Evolutionary conservation across 331 rosid genomes (phyloP).

Genomic region (Spiraea crenata): DNA sequence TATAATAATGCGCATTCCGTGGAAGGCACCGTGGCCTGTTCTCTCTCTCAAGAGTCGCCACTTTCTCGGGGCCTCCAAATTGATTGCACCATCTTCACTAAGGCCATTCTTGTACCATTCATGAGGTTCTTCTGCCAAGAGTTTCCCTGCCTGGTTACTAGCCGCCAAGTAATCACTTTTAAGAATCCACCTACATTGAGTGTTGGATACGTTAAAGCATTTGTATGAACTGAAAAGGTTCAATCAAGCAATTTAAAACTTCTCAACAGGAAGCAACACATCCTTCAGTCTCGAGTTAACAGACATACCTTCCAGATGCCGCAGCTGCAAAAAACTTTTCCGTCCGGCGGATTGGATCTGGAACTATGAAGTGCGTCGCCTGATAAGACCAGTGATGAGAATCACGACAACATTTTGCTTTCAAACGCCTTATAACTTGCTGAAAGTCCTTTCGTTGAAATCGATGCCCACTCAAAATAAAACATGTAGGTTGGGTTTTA

Average conservation of each 20-base stretch:
- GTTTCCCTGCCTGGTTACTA: conserved; percentile 59
- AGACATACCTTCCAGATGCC: conserved; percentile 84
- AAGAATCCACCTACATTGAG: conserved; percentile 87
- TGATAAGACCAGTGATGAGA: conserved; percentile 97
- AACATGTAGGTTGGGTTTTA: conserved; percentile 51
- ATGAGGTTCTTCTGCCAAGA: conserved; percentile 73
- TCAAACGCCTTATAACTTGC: conserved; percentile 62
- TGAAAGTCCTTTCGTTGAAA: conserved; percentile 78
- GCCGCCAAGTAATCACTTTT: conserved; percentile 77
- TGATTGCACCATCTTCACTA: conserved; percentile 79
- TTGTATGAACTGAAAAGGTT: neutral
- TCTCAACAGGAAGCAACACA: neutral
- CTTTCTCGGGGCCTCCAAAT: conserved; percentile 94
- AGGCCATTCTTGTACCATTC: conserved; percentile 87
- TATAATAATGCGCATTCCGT: conserved; percentile 69
- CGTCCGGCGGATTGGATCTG: conserved; percentile 78
- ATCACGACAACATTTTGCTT: conserved; percentile 78
- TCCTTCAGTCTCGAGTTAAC: neutral
- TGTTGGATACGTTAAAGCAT: conserved; percentile 20
- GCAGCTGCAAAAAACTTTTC: conserved; percentile 93
- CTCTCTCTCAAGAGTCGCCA: conserved; percentile 82
- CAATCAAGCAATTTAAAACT: neutral
- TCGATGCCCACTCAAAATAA: conserved; percentile 73
- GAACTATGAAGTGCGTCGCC: conserved; percentile 84
- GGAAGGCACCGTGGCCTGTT: conserved; percentile 85